A percentile compares a stretch with the other conserved stretches of the same genome.
Conservation (phyloP, 1,284 basidiomycete species). For the Amylostereum areolatum region DNA sequence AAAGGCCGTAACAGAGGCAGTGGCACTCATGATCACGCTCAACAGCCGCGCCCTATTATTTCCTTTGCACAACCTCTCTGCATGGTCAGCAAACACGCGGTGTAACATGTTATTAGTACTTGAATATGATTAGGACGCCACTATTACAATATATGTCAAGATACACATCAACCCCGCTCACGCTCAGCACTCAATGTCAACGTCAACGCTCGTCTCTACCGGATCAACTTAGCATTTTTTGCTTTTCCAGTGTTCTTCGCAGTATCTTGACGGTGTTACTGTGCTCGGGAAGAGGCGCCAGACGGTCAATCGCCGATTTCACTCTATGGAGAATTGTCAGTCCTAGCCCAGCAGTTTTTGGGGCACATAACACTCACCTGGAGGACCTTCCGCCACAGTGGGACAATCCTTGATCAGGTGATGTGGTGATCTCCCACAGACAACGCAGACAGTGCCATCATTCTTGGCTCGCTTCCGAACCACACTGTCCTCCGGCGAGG, state of each 20-base stretch:
- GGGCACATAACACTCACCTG: conserved; percentile 32
- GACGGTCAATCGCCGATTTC: conserved; percentile 36
- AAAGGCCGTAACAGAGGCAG: too few species aligned
- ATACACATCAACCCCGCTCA: too few species aligned
- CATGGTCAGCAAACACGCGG: too few species aligned
- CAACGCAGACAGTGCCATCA: conserved; percentile 33
- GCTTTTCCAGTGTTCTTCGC: conserved; percentile 36
- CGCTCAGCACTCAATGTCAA: neutral
- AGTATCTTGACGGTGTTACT: conserved; percentile 33
- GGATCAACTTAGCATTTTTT: neutral
- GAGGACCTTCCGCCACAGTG: conserved; percentile 37
- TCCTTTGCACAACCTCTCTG: too few species aligned
- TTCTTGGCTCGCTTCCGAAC: conserved; percentile 36
- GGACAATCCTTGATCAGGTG: conserved; percentile 51
- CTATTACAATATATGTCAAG: too few species aligned
- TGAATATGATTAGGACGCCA: too few species aligned
- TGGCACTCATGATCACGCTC: too few species aligned
- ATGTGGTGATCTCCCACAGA: conserved; percentile 36
- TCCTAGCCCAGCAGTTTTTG: neutral
- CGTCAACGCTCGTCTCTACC: neutral
- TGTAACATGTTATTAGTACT: too few species aligned
- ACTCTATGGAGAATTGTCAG: conserved; percentile 31
- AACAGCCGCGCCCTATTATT: too few species aligned
- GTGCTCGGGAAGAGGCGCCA: conserved; percentile 37
- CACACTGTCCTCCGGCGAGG: too few species aligned